phyloP scores from a whole-genome alignment of 2,329 filamentous ascomycete species.

The Apiospora rasikravindrae region DNA sequence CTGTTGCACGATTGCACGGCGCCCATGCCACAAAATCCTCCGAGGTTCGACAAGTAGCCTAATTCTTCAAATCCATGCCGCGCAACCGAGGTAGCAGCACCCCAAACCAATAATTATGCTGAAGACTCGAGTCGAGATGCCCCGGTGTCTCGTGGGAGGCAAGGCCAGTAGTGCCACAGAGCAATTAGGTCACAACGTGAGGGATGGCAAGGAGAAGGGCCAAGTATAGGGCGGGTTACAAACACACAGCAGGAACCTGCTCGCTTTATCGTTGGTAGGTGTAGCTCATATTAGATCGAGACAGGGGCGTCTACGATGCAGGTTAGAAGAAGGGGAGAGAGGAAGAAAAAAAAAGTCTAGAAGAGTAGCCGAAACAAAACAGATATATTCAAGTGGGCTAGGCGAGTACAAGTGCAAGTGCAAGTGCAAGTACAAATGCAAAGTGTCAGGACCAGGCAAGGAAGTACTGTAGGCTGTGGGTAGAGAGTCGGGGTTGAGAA shows the following conservation, averaged over 20 bases:
- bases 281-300: conserved; percentile 10
- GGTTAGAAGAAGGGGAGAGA: conserved; percentile 17
- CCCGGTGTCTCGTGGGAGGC: not conserved
- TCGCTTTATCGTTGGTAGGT: conserved; percentile 6
- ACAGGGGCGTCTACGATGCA: conserved; percentile 13
- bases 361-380: conserved; percentile 14
- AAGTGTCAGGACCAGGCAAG: not conserved
- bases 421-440: not conserved
- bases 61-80: conserved; percentile 11
- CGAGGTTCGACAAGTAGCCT: conserved; percentile 11
- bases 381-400: conserved; percentile 13
- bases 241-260: not conserved
- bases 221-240: conserved; percentile 5
- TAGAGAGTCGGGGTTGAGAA: conserved; percentile 23
- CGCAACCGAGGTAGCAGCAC: not conserved
- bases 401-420: not conserved
- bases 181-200: not conserved
- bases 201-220: not conserved
- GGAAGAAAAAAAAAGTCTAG: conserved; percentile 17
- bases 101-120: not conserved
- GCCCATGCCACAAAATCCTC: conserved; percentile 10
- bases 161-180: not conserved
- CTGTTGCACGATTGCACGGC: conserved; percentile 11
- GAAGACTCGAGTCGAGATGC: not conserved
- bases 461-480: conserved; percentile 4